phyloP scores from a whole-genome alignment of 306 rosid species.

The Luffa aegyptiaca region DNA sequence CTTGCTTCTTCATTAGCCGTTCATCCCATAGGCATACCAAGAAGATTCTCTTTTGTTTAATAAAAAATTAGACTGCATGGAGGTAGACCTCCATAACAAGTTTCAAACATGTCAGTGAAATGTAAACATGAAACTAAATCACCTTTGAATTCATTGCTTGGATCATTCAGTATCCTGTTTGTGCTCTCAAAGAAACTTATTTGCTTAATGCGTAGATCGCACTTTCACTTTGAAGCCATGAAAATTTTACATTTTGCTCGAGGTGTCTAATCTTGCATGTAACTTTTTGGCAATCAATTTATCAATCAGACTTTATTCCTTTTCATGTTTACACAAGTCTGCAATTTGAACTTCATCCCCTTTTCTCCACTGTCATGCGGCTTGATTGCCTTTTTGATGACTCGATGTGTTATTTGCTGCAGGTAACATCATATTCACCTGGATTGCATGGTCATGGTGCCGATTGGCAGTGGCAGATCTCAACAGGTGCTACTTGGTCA shows the following conservation, averaged over 20 bases:
- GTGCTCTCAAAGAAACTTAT: neutral
- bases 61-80: neutral
- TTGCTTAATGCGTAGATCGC: neutral
- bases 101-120: neutral
- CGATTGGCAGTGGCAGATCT: constrained; percentile 87
- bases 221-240: neutral
- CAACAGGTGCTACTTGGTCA: constrained; percentile 88
- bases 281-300: neutral
- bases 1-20: neutral
- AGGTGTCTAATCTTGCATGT: neutral
- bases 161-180: neutral
- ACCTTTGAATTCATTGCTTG: neutral
- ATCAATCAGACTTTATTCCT: neutral
- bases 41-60: neutral
- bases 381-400: neutral
- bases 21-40: neutral
- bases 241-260: neutral
- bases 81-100: neutral
- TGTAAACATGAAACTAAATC: neutral
- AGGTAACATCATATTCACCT: constrained; percentile 94
- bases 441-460: constrained; percentile 89
- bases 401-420: constrained; percentile 15
- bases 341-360: neutral
- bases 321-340: neutral
- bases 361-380: neutral